Evolutionary conservation across 306 rosid genomes (phyloP).

Genomic region (Vigna mungo): DNA sequence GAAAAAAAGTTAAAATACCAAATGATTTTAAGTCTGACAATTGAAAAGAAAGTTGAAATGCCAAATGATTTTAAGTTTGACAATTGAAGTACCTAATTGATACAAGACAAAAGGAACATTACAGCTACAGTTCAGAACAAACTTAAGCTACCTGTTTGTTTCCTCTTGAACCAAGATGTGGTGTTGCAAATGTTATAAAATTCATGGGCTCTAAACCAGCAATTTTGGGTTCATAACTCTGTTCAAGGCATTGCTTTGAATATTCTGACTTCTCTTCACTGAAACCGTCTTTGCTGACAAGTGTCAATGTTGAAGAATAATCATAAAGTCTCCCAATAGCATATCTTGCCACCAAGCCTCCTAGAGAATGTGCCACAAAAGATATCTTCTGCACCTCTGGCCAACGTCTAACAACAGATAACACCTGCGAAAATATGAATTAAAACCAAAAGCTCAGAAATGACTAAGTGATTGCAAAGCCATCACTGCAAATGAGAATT

Average conservation of each 20-base stretch:
- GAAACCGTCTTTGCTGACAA: constrained; percentile 40
- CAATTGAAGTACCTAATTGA: constrained; percentile 4
- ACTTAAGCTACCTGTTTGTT: constrained; percentile 69
- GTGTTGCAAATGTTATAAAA: constrained; percentile 94
- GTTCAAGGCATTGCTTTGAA: constrained; percentile 49
- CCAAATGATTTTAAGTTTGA: constrained; percentile 14
- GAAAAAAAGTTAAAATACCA: constrained; percentile 6
- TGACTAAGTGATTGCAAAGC: constrained; percentile 23
- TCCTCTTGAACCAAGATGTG: constrained; percentile 97
- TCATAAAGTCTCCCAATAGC: constrained; percentile 83
- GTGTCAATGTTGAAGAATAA: constrained; percentile 51
- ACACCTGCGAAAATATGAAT: constrained; percentile 67
- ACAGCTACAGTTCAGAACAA: constrained; percentile 1
- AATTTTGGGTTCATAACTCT: constrained; percentile 58
- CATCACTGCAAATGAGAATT: constrained; percentile 1
- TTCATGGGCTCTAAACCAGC: constrained; percentile 93
- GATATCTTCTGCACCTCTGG: constrained; percentile 82
- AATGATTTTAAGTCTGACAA: constrained; percentile 15
- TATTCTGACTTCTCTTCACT: constrained; percentile 53
- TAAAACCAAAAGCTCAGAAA: not conserved
- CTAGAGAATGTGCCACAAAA: constrained; percentile 96
- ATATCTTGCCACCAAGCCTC: constrained; percentile 94
- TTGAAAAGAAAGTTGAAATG: constrained; percentile 11
- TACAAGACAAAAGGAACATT: not conserved
- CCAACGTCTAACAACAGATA: constrained; percentile 62